phyloP scores from a whole-genome alignment of 75 land plant genomes.

The Picea sitchensis region DNA sequence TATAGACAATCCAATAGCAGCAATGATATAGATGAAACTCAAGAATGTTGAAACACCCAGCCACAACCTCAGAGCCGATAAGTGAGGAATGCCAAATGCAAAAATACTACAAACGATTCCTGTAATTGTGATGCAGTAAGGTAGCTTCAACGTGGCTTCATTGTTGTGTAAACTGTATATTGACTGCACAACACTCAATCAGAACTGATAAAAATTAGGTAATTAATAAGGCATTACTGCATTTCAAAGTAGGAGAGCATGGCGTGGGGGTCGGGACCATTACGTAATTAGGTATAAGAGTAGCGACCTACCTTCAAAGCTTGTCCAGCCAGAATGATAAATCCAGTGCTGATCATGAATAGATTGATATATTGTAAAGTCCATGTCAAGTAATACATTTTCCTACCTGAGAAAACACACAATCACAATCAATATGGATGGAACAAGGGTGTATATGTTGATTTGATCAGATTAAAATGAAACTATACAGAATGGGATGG shows the following conservation, averaged over 20 bases:
- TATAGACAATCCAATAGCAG: background rate
- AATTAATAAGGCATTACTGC: too few relatives aligned
- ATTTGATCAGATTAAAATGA: too few relatives aligned
- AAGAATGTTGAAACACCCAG: background rate
- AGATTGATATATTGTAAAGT: constrained; percentile 66
- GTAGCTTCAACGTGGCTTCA: background rate
- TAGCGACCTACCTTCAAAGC: too few relatives aligned
- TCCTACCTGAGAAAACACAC: too few relatives aligned
- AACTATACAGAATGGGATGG: too few relatives aligned
- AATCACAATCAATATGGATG: too few relatives aligned
- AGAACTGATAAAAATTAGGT: too few relatives aligned
- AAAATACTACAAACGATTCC: background rate
- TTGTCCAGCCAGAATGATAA: constrained; percentile 8
- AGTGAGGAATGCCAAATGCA: background rate
- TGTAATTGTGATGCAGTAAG: background rate
- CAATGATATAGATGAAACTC: background rate
- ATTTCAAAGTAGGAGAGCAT: too few relatives aligned
- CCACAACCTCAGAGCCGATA: background rate
- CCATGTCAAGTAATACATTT: constrained; percentile 15
- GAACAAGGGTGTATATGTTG: too few relatives aligned
- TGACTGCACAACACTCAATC: background rate
- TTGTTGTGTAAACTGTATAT: background rate
- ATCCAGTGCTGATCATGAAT: constrained; percentile 63
- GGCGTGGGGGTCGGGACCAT: too few relatives aligned
- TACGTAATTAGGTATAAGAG: too few relatives aligned